A percentile compares a stretch with the other conserved stretches of the same genome.
phyloP scores from a whole-genome alignment of 2,329 filamentous ascomycete species.

The Metarhizium brunneum region DNA sequence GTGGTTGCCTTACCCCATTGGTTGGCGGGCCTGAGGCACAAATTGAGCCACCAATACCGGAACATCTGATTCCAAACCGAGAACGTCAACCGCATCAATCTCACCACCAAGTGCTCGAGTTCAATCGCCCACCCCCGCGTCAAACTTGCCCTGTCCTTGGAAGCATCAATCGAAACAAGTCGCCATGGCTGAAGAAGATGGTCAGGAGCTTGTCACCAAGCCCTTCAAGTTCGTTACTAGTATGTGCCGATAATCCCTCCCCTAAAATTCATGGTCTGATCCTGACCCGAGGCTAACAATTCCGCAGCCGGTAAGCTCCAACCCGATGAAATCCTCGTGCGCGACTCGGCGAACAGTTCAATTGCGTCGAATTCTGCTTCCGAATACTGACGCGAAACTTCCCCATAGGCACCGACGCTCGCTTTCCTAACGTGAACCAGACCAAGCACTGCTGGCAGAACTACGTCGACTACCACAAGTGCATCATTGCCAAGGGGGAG shows the following conservation, averaged over 20 bases:
- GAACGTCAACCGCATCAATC: slow-evolving; percentile 22
- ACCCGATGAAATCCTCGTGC: slow-evolving; percentile 9
- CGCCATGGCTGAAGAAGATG: slow-evolving; percentile 86
- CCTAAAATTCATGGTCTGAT: slow-evolving; percentile 24
- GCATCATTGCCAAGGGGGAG: slow-evolving; percentile 95
- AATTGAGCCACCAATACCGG: slow-evolving; percentile 22
- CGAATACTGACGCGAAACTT: slow-evolving; percentile 7
- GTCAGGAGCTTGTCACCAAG: slow-evolving; percentile 75
- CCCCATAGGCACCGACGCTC: slow-evolving; percentile 82
- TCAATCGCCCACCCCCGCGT: slow-evolving; percentile 15
- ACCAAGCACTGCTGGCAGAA: slow-evolving; percentile 99
- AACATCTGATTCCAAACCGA: slow-evolving; percentile 32
- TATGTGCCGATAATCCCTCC: slow-evolving; percentile 45
- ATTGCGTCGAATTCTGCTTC: slow-evolving; percentile 10
- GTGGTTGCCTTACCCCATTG: slow-evolving; percentile 27
- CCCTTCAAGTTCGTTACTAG: slow-evolving; percentile 99
- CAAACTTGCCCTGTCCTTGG: slow-evolving; percentile 11
- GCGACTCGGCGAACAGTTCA: slow-evolving; percentile 16
- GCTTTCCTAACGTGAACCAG: slow-evolving; percentile 97
- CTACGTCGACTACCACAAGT: slow-evolving; percentile 99
- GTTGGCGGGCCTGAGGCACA: slow-evolving; percentile 30
- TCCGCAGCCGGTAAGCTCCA: slow-evolving; percentile 34
- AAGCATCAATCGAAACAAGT: slow-evolving; percentile 21
- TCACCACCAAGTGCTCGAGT: slow-evolving; percentile 4
- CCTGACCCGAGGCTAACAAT: slow-evolving; percentile 31